Percentiles rank a stretch among this genome's conserved stretches.
These are phyloP conservation scores for Borovskyia barvae DNA, from an alignment of 208 protist species.

Conservation along the genomic window DNA sequence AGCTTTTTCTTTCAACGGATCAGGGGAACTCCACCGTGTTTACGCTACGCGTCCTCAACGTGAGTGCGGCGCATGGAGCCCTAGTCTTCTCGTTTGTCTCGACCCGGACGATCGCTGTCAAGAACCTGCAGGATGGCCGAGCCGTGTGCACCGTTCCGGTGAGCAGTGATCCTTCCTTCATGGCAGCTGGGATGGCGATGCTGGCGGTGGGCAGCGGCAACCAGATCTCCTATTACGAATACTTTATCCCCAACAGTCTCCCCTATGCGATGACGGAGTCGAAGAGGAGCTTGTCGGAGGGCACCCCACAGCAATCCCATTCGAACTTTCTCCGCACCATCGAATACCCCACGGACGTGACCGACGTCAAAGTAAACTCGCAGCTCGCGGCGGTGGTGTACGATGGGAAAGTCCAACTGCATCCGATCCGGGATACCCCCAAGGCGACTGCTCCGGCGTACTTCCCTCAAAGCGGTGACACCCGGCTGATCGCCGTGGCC, in stretches of 20 bases:
- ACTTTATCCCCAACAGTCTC: slow-evolving; percentile 54
- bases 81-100: slow-evolving; percentile 86
- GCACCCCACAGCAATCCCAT: slow-evolving; percentile 27
- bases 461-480: slow-evolving; percentile 33
- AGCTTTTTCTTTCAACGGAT: slow-evolving; percentile 72
- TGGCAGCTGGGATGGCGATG: slow-evolving; percentile 80
- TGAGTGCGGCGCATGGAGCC: slow-evolving; percentile 70
- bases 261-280: slow-evolving; percentile 7
- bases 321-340: slow-evolving; percentile 50
- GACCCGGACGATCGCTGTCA: slow-evolving; percentile 81
- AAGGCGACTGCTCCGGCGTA: slow-evolving; percentile 13
- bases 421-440: slow-evolving; percentile 61
- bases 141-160: slow-evolving; percentile 72
- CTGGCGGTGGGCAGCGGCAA: slow-evolving; percentile 85
- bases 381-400: slow-evolving; percentile 84
- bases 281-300: slow-evolving; percentile 5
- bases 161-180: slow-evolving; percentile 84
- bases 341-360: slow-evolving; percentile 77
- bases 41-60: slow-evolving; percentile 73
- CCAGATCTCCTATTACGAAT: slow-evolving; percentile 85
- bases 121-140: slow-evolving; percentile 67
- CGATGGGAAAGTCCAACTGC: slow-evolving; percentile 83
- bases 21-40: slow-evolving; percentile 79
- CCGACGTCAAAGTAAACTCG: slow-evolving; percentile 69
- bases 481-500: slow-evolving; percentile 69